Conservation (phyloP, 176 grass and related monocot species). For the Aegilops speltoides region DNA sequence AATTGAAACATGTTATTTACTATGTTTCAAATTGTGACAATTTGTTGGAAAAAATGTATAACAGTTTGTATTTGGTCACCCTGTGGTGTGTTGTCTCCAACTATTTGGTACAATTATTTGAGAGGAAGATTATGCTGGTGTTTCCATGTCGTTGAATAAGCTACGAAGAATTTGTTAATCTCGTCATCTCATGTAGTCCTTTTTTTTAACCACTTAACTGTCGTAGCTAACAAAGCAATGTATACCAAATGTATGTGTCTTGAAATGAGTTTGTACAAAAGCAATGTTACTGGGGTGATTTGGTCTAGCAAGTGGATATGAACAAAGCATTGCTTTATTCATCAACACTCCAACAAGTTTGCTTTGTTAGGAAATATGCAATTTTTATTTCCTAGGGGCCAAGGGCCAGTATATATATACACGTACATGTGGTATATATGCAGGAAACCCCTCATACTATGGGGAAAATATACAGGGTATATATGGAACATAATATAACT, state of each 20-base stretch:
- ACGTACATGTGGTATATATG: too few relatives aligned
- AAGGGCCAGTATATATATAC: too few relatives aligned
- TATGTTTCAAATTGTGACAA: background rate
- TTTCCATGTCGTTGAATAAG: background rate
- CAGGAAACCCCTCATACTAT: too few relatives aligned
- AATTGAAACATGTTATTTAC: too few relatives aligned
- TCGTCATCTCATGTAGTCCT: too few relatives aligned
- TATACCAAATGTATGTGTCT: background rate
- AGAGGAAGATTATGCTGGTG: background rate
- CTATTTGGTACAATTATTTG: background rate
- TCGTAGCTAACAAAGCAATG: background rate
- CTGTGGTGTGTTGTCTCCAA: background rate
- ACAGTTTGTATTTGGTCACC: background rate
- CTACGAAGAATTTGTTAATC: too few relatives aligned
- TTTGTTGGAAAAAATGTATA: background rate
- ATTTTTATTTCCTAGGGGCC: too few relatives aligned
- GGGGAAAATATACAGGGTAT: too few relatives aligned
- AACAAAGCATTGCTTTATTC: background rate
- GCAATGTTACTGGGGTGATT: background rate
- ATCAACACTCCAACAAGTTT: background rate
- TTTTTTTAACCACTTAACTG: too few relatives aligned
- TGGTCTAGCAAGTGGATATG: background rate
- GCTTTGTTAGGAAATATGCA: too few relatives aligned
- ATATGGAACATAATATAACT: too few relatives aligned
- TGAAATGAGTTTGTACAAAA: constrained; percentile 1